phyloP scores from a whole-genome alignment of 1,284 basidiomycete species.

The Cronartium quercuum region DNA sequence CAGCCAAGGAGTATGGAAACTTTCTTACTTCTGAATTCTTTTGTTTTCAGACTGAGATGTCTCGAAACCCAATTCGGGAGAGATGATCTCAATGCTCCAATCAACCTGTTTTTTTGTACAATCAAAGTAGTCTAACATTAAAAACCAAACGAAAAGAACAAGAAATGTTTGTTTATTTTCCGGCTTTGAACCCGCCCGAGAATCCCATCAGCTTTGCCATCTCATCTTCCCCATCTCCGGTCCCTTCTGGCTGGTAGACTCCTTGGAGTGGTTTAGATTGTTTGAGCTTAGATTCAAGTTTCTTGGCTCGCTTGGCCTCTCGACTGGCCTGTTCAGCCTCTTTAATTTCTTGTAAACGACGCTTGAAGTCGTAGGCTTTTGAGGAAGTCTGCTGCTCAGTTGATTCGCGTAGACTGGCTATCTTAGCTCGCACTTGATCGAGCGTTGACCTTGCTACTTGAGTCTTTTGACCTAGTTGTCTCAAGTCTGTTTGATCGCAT shows the following conservation, averaged over 20 bases:
- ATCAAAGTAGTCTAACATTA: background rate
- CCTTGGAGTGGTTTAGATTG: slow-evolving; percentile 4
- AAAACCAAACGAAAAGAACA: background rate
- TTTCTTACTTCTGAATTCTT: background rate
- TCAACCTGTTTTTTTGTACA: too few species aligned
- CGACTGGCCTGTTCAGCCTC: slow-evolving; percentile 56
- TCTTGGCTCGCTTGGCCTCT: slow-evolving; percentile 6
- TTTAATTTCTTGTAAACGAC: slow-evolving; percentile 74
- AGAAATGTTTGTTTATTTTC: background rate
- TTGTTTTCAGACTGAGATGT: background rate
- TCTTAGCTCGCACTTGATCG: slow-evolving; percentile 80
- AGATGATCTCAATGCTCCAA: too few species aligned
- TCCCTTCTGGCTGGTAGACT: background rate
- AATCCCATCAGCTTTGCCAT: slow-evolving; percentile 31
- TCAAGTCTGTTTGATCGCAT: slow-evolving; percentile 61
- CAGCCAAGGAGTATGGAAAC: background rate
- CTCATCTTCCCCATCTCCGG: background rate
- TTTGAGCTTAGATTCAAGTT: slow-evolving; percentile 8
- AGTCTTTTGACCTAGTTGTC: slow-evolving; percentile 87
- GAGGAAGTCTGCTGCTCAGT: slow-evolving; percentile 70
- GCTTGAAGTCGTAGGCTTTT: slow-evolving; percentile 86
- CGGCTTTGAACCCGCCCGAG: slow-evolving; percentile 27
- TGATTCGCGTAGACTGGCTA: slow-evolving; percentile 77
- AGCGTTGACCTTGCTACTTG: slow-evolving; percentile 81
- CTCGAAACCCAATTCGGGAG: background rate